These are phyloP conservation scores for Eurotiales sp. DNA, from an alignment of 2,329 filamentous ascomycete species.

Conservation along the genomic window DNA sequence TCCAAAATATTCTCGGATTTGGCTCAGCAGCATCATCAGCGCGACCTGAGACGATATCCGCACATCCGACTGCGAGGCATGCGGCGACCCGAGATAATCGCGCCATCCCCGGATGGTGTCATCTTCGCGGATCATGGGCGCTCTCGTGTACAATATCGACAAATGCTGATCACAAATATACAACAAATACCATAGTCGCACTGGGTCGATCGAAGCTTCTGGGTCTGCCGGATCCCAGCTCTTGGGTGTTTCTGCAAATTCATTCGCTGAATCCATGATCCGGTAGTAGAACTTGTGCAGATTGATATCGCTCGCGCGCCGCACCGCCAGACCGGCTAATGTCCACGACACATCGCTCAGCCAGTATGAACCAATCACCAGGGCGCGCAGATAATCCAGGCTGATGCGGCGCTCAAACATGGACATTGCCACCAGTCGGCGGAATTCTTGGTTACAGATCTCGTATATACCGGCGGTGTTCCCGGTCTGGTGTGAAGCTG, in stretches of 20 bases:
- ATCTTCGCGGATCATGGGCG: constrained; percentile 32
- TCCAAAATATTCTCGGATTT: constrained; percentile 15
- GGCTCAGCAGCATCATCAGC: constrained; percentile 14
- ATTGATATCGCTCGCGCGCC: constrained; percentile 28
- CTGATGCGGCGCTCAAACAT: constrained; percentile 45
- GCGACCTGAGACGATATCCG: constrained; percentile 14
- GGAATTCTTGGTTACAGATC: constrained; percentile 45
- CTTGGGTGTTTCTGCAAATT: constrained; percentile 7
- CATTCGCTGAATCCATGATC: constrained; percentile 34
- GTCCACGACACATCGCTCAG: constrained; percentile 48
- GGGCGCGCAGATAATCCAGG: constrained; percentile 45
- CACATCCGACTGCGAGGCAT: constrained; percentile 13
- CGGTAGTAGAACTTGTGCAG: constrained; percentile 26
- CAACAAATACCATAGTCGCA: constrained; percentile 33
- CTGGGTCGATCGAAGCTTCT: constrained; percentile 26
- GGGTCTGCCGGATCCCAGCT: constrained; percentile 16
- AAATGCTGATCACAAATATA: constrained; percentile 37
- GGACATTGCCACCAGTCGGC: constrained; percentile 42
- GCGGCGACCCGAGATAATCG: constrained; percentile 14
- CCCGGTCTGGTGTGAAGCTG: constrained; percentile 44
- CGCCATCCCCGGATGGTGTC: constrained; percentile 20
- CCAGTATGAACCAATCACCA: constrained; percentile 52
- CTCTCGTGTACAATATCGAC: constrained; percentile 34
- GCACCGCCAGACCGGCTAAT: constrained; percentile 28
- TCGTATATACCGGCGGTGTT: constrained; percentile 25